phyloP scores from a whole-genome alignment of 441 rosid species.

The Lepidium campestre region DNA sequence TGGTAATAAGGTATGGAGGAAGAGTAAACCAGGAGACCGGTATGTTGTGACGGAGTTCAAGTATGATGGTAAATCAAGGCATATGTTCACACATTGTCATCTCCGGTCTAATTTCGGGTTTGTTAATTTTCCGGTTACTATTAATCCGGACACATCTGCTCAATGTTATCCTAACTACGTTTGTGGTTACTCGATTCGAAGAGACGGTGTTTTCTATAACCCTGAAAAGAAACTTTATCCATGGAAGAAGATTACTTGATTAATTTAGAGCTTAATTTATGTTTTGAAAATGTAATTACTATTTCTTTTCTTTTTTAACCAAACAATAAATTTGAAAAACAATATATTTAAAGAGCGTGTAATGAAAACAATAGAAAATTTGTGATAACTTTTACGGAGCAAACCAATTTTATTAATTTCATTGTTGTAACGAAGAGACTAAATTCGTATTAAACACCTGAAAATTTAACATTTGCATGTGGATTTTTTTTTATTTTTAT shows the following conservation, averaged over 20 bases:
- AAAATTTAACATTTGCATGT: no score
- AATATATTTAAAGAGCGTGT: no score
- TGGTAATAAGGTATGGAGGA: constrained; percentile 16
- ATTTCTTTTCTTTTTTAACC: no score
- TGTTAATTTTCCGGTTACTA: constrained; percentile 14
- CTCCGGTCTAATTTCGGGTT: constrained; percentile 23
- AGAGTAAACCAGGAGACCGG: constrained; percentile 14
- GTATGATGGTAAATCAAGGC: constrained; percentile 18
- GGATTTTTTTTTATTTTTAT: no score
- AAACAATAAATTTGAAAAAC: no score
- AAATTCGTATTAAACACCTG: no score
- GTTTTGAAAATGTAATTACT: no score
- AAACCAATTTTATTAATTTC: no score
- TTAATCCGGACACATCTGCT: constrained; percentile 23
- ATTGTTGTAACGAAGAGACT: no score
- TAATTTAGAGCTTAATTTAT: no score
- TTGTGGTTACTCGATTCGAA: constrained; percentile 21
- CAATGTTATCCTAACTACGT: constrained; percentile 15
- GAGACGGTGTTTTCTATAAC: constrained; percentile 16
- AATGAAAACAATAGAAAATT: no score
- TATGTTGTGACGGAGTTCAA: constrained; percentile 3
- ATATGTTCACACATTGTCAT: constrained; percentile 15
- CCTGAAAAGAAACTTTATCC: constrained; percentile 17
- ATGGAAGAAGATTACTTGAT: background rate
- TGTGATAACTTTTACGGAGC: no score